A percentile compares a stretch with the other conserved stretches of the same genome.
Conservation (phyloP, 495 filamentous ascomycete genomes). For the Filosporella fistucella region DNA sequence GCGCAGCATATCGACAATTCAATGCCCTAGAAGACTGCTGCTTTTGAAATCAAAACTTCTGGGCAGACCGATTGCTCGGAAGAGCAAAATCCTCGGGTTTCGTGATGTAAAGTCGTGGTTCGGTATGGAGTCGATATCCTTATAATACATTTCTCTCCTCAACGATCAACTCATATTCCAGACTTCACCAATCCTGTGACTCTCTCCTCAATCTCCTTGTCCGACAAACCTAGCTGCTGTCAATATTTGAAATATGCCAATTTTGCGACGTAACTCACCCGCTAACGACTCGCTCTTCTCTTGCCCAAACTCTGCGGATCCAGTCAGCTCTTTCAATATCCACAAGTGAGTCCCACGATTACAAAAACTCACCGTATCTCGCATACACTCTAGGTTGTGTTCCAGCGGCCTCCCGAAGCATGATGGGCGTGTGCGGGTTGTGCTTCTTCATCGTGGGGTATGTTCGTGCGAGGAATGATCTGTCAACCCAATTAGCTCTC, state of each 20-base stretch:
- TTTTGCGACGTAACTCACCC: constrained; percentile 45
- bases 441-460: constrained; percentile 99
- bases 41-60: no score
- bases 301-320: constrained; percentile 67
- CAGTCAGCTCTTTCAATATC: background rate
- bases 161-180: constrained; percentile 12
- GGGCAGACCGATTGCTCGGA: no score
- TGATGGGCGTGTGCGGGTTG: constrained; percentile 90
- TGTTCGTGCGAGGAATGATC: constrained; percentile 82
- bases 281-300: constrained; percentile 81
- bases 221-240: constrained; percentile 52
- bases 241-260: constrained; percentile 1
- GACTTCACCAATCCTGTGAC: constrained; percentile 76
- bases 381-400: constrained; percentile 83
- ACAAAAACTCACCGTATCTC: constrained; percentile 71
- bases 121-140: no score
- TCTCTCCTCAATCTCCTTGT: constrained; percentile 88
- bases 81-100: no score
- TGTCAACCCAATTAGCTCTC: constrained; percentile 30
- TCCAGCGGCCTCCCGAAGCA: constrained; percentile 85
- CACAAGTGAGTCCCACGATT: background rate
- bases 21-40: no score
- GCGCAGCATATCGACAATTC: no score
- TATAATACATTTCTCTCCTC: constrained; percentile 15
- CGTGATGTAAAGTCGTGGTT: no score